Evolutionary conservation across 169 alveolate genomes (phyloP).

Genomic region (Cryptosporidium ubiquitum): DNA sequence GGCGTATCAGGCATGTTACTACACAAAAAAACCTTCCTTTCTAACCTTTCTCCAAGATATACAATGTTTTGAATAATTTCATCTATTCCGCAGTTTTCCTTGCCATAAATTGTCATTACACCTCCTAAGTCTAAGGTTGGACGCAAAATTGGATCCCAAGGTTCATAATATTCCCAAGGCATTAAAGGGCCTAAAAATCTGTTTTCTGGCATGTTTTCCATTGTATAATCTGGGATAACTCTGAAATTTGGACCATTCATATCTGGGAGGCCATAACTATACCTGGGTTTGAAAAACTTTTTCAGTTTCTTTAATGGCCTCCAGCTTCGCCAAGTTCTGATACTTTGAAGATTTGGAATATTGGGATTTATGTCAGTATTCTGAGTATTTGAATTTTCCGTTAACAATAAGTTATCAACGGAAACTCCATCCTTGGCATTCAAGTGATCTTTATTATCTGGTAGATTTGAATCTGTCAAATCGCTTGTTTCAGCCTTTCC

Average conservation of each 20-base stretch:
- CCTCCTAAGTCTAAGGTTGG: slow-evolving; percentile 81
- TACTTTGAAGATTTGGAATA: background rate
- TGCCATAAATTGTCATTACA: slow-evolving; percentile 80
- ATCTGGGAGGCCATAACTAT: slow-evolving; percentile 46
- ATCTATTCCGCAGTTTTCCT: slow-evolving; percentile 79
- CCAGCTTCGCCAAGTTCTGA: slow-evolving; percentile 52
- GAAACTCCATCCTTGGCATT: slow-evolving; percentile 22
- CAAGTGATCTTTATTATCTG: slow-evolving; percentile 40
- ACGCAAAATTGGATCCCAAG: slow-evolving; percentile 80
- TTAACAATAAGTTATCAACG: background rate
- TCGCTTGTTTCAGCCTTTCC: background rate
- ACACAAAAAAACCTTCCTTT: slow-evolving; percentile 77
- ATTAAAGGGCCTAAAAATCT: slow-evolving; percentile 79
- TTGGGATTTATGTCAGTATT: background rate
- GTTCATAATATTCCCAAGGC: slow-evolving; percentile 81
- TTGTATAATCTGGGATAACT: slow-evolving; percentile 51
- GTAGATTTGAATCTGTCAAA: background rate
- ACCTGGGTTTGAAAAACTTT: slow-evolving; percentile 50
- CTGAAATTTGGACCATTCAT: slow-evolving; percentile 46
- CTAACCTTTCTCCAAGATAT: slow-evolving; percentile 76
- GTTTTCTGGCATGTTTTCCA: slow-evolving; percentile 27
- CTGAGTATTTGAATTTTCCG: slow-evolving; percentile 5
- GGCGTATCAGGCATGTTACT: slow-evolving; percentile 84
- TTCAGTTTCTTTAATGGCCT: slow-evolving; percentile 54
- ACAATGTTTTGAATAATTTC: slow-evolving; percentile 76